Percentiles rank a stretch among this genome's conserved stretches.
phyloP scores from a whole-genome alignment of 2,329 filamentous ascomycete species.

The Fusarium keratoplasticum region DNA sequence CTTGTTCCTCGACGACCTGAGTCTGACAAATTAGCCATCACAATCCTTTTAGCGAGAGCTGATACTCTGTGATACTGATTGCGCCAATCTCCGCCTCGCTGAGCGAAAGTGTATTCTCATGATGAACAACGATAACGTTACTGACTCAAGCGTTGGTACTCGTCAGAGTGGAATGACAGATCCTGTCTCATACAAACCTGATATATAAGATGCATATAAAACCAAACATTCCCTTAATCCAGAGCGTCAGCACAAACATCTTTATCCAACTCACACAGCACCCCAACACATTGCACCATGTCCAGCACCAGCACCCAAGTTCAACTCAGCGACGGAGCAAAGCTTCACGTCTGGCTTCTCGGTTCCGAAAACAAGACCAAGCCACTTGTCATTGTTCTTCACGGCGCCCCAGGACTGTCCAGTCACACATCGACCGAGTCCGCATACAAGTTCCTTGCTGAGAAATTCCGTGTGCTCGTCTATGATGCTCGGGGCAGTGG shows the following conservation, averaged over 20 bases:
- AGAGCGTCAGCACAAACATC: neutral
- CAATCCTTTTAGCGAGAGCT: neutral
- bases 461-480: constrained; percentile 10
- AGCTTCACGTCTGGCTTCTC: constrained; percentile 13
- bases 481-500: constrained; percentile 17
- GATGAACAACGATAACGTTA: neutral
- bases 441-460: constrained; percentile 7
- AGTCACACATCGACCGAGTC: neutral
- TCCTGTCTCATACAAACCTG: no score
- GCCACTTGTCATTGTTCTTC: constrained; percentile 6
- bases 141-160: rapidly evolving
- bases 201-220: neutral
- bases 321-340: constrained; percentile 12
- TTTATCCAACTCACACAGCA: neutral
- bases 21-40: neutral
- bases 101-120: neutral
- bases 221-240: neutral
- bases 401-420: constrained; percentile 6
- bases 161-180: neutral
- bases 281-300: neutral
- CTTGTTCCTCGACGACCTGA: neutral
- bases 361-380: constrained; percentile 13
- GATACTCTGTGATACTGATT: neutral
- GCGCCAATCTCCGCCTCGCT: neutral
- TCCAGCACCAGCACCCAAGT: neutral